Conservation (phyloP, 805 yeast species). For the Monosporozyma yasuniensis region DNA sequence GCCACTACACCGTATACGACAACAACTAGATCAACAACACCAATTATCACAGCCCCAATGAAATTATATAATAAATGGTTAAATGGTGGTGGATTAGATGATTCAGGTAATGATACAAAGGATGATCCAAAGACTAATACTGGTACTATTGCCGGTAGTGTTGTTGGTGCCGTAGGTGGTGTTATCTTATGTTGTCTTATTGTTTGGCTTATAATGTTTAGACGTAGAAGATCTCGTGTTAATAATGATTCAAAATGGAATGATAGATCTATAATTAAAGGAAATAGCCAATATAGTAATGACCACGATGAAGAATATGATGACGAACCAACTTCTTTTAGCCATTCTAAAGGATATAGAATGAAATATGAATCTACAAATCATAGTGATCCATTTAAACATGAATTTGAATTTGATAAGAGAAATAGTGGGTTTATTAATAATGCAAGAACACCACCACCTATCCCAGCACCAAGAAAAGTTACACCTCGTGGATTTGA, state of each 20-base stretch:
- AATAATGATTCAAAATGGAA: slow-evolving; percentile 3
- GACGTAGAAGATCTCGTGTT: slow-evolving; percentile 6
- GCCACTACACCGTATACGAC: slow-evolving; percentile 12
- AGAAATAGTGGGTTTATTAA: slow-evolving; percentile 4
- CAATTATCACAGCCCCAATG: slow-evolving; percentile 14
- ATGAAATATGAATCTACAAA: slow-evolving; percentile 1
- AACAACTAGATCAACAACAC: slow-evolving; percentile 11
- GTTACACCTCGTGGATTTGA: not conserved
- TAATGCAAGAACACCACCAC: slow-evolving; percentile 11
- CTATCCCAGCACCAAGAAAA: slow-evolving; percentile 18
- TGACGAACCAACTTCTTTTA: not conserved
- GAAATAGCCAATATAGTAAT: not conserved
- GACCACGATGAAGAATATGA: not conserved
- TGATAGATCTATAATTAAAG: not conserved
- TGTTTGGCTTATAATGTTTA: slow-evolving; percentile 15
- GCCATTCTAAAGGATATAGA: not conserved
- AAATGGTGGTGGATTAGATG: slow-evolving; percentile 8
- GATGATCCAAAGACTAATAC: not conserved
- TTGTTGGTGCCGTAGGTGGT: slow-evolving; percentile 28
- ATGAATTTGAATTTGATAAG: slow-evolving; percentile 20
- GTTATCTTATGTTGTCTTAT: slow-evolving; percentile 13
- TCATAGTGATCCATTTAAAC: slow-evolving; percentile 21
- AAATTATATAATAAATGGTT: slow-evolving; percentile 18
- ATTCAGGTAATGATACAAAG: not conserved
- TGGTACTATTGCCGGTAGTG: slow-evolving; percentile 25